A percentile compares a stretch with the other conserved stretches of the same genome.
These are phyloP conservation scores for Cryptococcus maquisensis DNA, from an alignment of 1,284 basidiomycete species.

Conservation along the genomic window DNA sequence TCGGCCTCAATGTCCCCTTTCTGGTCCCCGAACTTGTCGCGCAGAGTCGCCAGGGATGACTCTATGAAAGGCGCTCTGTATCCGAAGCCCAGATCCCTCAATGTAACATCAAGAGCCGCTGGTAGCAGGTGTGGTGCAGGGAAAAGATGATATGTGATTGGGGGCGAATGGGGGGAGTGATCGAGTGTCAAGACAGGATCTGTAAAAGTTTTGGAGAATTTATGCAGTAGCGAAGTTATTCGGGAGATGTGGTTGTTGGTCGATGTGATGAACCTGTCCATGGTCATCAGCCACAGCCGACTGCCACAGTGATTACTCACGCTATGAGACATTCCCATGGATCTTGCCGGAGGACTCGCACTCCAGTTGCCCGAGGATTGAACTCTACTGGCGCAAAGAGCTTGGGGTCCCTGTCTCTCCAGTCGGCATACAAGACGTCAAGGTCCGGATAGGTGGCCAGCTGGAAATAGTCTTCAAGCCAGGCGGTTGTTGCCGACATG, in stretches of 20 bases:
- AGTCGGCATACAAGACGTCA: slow-evolving; percentile 66
- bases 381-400: slow-evolving; percentile 62
- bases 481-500: slow-evolving; percentile 57
- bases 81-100: slow-evolving; percentile 87
- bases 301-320: slow-evolving; percentile 54
- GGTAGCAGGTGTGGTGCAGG: slow-evolving; percentile 68
- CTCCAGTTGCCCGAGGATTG: slow-evolving; percentile 54
- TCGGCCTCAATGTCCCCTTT: slow-evolving; percentile 25
- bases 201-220: slow-evolving; percentile 63
- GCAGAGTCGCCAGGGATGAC: slow-evolving; percentile 71
- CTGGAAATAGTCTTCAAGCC: slow-evolving; percentile 87
- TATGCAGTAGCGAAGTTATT: slow-evolving; percentile 83
- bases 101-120: slow-evolving; percentile 55
- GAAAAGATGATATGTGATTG: slow-evolving; percentile 70
- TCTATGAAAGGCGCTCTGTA: slow-evolving; percentile 91
- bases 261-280: slow-evolving; percentile 86
- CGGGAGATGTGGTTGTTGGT: slow-evolving; percentile 95
- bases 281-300: background rate
- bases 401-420: slow-evolving; percentile 67
- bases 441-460: slow-evolving; percentile 50
- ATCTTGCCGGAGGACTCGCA: slow-evolving; percentile 79
- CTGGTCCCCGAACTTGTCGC: slow-evolving; percentile 51
- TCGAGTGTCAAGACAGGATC: slow-evolving; percentile 53
- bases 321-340: slow-evolving; percentile 92
- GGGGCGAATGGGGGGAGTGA: slow-evolving; percentile 18